These are phyloP conservation scores for sunflower (Helianthus annuus) DNA, from an alignment of 129 eudicot species.

Conservation along the genomic window HanXRQr2.0-SUNRISE NC_035444.2:7647585-7648084, in stretches of 20 bases:
- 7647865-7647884: conserved; percentile 26
- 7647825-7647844: conserved; percentile 18
- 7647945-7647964: no score
- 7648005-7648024: no score
- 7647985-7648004: no score
- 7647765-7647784: conserved; percentile 18
- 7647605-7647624: not conserved
- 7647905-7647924: not conserved
- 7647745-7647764: conserved; percentile 22
- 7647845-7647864: conserved; percentile 10
- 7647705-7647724: not conserved
- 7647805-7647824: conserved; percentile 1
- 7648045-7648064: no score
- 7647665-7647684: not conserved
- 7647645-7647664: conserved; percentile 2
- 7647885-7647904: conserved; percentile 5
- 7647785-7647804: conserved; percentile 17
- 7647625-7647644: not conserved
- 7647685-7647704: not conserved
- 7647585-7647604: not conserved
- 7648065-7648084: no score
- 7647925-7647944: no score
- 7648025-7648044: no score
- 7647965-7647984: no score
- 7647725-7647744: conserved; percentile 15